Conservation (phyloP, 2,329 filamentous ascomycete species). For the Microthyrium microscopicum region DNA sequence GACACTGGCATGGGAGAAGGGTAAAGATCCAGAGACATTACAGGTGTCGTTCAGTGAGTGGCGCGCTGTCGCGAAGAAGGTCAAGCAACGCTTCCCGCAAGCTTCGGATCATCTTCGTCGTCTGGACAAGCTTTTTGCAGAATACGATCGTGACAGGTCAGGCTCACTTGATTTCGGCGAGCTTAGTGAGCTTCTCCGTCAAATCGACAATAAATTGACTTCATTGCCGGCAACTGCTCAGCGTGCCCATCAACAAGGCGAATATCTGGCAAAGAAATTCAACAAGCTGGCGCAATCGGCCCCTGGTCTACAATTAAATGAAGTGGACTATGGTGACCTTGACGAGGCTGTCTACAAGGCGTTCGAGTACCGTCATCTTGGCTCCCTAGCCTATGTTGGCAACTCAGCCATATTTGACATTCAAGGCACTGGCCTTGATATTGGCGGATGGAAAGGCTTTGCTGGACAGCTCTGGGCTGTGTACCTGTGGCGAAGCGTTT, state of each 20-base stretch:
- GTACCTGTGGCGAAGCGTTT: constrained; percentile 89
- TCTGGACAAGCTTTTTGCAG: constrained; percentile 75
- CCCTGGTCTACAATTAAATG: constrained; percentile 60
- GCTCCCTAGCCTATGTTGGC: constrained; percentile 84
- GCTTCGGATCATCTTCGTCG: constrained; percentile 72
- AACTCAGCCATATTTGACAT: constrained; percentile 79
- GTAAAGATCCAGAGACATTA: constrained; percentile 75
- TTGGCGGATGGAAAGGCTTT: constrained; percentile 20
- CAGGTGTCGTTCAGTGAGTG: constrained; percentile 78
- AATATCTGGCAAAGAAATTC: constrained; percentile 84
- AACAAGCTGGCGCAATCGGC: constrained; percentile 72
- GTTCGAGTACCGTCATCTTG: constrained; percentile 86
- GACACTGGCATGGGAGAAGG: constrained; percentile 77
- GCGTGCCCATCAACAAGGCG: constrained; percentile 86
- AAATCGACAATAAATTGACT: constrained; percentile 91
- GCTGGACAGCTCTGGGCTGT: constrained; percentile 80
- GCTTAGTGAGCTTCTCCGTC: constrained; percentile 67
- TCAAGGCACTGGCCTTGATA: not conserved
- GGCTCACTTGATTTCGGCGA: constrained; percentile 92
- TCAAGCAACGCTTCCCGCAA: constrained; percentile 83
- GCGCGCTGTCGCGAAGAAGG: constrained; percentile 66
- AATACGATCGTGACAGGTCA: constrained; percentile 85
- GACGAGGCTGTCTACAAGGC: constrained; percentile 88
- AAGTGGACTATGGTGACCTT: constrained; percentile 73
- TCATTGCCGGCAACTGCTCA: constrained; percentile 90